Conservation (phyloP, 2,329 filamentous ascomycete genomes). For the Hypoxylon sp. region DNA sequence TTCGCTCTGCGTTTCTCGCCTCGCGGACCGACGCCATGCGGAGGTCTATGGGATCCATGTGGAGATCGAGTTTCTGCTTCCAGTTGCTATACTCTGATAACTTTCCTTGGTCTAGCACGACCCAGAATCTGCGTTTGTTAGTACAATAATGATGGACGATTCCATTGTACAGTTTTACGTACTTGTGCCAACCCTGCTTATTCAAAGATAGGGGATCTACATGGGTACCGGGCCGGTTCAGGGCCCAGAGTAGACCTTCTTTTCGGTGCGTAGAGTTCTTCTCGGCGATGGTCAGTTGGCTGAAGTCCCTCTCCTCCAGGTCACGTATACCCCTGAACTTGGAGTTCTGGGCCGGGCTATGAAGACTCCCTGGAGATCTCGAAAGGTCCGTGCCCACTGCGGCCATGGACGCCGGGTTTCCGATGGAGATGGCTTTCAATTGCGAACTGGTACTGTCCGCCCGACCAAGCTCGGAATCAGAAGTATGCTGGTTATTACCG, state of each 20-base stretch:
- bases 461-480: conserved; percentile 74
- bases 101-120: conserved; percentile 95
- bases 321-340: conserved; percentile 94
- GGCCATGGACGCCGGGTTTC: conserved; percentile 49
- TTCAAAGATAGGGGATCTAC: conserved; percentile 95
- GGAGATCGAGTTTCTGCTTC: conserved; percentile 95
- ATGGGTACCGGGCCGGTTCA: conserved; percentile 91
- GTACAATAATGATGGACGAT: conserved; percentile 4
- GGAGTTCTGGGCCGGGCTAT: conserved; percentile 60
- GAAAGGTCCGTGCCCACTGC: conserved; percentile 55
- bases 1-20: conserved; percentile 89
- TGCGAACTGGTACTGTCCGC: conserved; percentile 79
- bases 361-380: conserved; percentile 64
- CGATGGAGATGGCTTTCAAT: conserved; percentile 60
- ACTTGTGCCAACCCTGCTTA: conserved; percentile 99
- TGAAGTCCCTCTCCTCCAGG: conserved; percentile 81
- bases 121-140: conserved; percentile 79
- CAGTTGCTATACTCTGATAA: conserved; percentile 98
- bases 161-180: conserved; percentile 51
- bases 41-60: conserved; percentile 97
- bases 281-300: conserved; percentile 60
- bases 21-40: conserved; percentile 97
- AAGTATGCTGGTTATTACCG: conserved; percentile 58
- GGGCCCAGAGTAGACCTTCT: conserved; percentile 92
- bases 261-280: conserved; percentile 77